Evolutionary conservation across 768 basidiomycete species (phyloP), one percentile per base, ranked within the genome.

Genomic region (Auricularia sp.): DNA sequence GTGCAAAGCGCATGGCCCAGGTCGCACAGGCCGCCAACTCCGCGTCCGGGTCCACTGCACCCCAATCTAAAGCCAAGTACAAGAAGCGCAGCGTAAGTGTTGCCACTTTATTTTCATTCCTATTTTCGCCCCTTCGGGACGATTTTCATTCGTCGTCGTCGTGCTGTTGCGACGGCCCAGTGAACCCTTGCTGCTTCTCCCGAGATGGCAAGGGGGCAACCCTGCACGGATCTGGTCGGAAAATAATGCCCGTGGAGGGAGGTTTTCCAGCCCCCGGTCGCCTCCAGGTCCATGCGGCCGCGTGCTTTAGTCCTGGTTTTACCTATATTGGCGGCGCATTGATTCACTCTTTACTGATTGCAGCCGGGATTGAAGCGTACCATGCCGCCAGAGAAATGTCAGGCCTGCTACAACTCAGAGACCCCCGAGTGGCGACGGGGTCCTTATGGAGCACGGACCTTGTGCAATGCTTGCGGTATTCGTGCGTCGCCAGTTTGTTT

Each of bases 391-490:
- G 90, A 90, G 10, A 90, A 92, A 72, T 92, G 90, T 70, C 89
- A 92, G 75, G 91, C 90, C 37, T 92, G 90, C 73, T 89, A 90
- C 75, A 92, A 91, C 64, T 80, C 87, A 65, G 90, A 92, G 72
- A 92, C 90, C 3, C 90, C 90, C n/a, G 90, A 92, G 73, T 92
- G 90, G 90, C 76, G 90, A 63, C 82, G 90, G 33, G 90, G 90
- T 16, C 90, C 90, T 2, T 90, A 92, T 71, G 90, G 90, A 3
- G 90, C 90, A 33, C 77, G 90, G 71, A 92, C 90, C 7, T 72
- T 92, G 70, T 92, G 90, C 72, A 92, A 92, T 73, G 90, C 90
- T 54, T 92, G 90, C 75, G 90, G 90, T 37, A 76, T 92, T 69
- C 90, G 90, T 92, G 73, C 73, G 88, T 85, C 13, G 37, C 64